phyloP scores from a whole-genome alignment of 306 rosid genomes.

The Medicago ruthenica region DNA sequence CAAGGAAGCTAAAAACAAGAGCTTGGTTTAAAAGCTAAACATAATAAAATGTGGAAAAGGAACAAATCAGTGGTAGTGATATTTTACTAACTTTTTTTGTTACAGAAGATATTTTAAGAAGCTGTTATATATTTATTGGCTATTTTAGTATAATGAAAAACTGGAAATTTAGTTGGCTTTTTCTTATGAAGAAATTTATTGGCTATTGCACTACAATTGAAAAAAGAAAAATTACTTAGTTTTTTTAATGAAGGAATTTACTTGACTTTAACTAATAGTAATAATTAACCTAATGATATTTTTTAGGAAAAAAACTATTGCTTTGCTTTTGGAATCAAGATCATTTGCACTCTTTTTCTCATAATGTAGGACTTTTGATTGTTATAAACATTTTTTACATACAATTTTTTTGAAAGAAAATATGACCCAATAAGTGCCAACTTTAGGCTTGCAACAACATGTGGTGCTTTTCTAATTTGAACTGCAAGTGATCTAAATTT shows the following conservation, averaged over 20 bases:
- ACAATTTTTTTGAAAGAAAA: not conserved
- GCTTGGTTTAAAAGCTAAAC: not conserved
- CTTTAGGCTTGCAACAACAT: not conserved
- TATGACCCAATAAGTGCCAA: not conserved
- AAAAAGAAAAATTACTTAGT: not conserved
- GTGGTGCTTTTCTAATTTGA: slow-evolving; percentile 11
- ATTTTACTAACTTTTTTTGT: not conserved
- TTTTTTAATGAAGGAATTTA: not conserved
- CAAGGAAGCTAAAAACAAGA: not conserved
- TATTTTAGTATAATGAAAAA: not conserved
- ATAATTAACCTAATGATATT: not conserved
- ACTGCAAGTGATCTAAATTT: not conserved
- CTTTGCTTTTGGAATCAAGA: not conserved
- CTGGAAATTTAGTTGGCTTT: not conserved
- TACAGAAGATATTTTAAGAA: not conserved
- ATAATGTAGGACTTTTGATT: not conserved
- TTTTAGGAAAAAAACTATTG: not conserved
- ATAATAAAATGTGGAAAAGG: not conserved
- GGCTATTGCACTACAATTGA: not conserved
- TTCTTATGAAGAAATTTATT: not conserved
- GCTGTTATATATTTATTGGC: not conserved
- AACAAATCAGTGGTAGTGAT: not conserved
- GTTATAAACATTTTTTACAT: not conserved
- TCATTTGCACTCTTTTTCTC: not conserved
- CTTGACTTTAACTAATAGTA: slow-evolving; percentile 3